Evolutionary conservation across 768 basidiomycete genomes (phyloP).

Genomic region (Chiua virens): DNA sequence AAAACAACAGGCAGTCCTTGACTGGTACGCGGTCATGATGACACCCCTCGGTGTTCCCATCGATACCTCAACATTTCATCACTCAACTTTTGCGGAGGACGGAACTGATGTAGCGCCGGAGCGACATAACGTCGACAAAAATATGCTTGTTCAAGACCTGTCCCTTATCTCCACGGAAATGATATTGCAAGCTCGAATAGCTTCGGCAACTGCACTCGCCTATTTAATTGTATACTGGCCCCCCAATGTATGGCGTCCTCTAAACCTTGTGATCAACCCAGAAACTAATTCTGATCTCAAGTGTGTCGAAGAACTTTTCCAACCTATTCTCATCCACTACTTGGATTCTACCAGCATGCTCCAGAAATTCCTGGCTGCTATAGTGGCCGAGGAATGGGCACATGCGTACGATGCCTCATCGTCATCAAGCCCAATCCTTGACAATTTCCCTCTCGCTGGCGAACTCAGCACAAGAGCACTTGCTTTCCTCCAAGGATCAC

Average conservation of each 20-base stretch:
- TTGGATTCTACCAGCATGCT: slow-evolving; percentile 88
- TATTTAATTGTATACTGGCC: slow-evolving; percentile 70
- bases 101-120: slow-evolving; percentile 49
- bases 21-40: slow-evolving; percentile 89
- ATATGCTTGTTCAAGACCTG: slow-evolving; percentile 88
- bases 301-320: slow-evolving; percentile 64
- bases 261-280: neutral
- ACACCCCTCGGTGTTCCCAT: slow-evolving; percentile 84
- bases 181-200: slow-evolving; percentile 76
- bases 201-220: slow-evolving; percentile 76
- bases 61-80: slow-evolving; percentile 68
- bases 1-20: slow-evolving; percentile 60
- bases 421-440: slow-evolving; percentile 44
- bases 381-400: slow-evolving; percentile 93
- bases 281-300: slow-evolving; percentile 13
- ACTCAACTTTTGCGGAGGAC: slow-evolving; percentile 50
- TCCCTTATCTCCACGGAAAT: slow-evolving; percentile 76
- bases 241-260: slow-evolving; percentile 39
- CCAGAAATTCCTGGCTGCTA: slow-evolving; percentile 83
- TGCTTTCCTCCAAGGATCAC: slow-evolving; percentile 67
- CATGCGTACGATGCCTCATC: slow-evolving; percentile 44
- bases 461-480: slow-evolving; percentile 71
- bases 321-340: slow-evolving; percentile 75
- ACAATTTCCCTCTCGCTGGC: slow-evolving; percentile 57
- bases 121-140: slow-evolving; percentile 94